Evolutionary conservation across 1,139 yeast genomes (phyloP), one percentile per base, ranked within the genome.

Genomic region (Eremothecium cymbalariae): DNA sequence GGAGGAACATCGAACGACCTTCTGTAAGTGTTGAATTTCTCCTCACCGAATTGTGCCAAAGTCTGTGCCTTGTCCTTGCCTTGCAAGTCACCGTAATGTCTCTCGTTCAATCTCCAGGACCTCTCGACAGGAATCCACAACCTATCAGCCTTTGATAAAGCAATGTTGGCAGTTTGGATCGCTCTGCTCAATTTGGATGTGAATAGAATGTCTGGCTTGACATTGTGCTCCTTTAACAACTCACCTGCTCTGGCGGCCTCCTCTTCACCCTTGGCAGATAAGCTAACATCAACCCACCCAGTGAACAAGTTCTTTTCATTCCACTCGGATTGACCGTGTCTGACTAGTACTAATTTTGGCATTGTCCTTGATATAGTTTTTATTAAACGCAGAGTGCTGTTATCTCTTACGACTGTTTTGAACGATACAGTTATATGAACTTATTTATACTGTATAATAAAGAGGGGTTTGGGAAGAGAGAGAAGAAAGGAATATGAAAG

Each of bases 241-340:
- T 77, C 88, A 65, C 97, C 98, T 50, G 96, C 98, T 64, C 83
- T 78, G 53, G 70, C 70, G 52, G 97, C 97, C 70, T 90, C 97
- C 63, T 79, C 72, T 63, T 72, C 75, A 65, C 97, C 97, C 53
- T 72, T 66, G 44, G 73, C 88, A 39, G 93, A 77, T 63, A 90
- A 77, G 62, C 75, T 73, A 50, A 85, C 94, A 64, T 88, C 97
- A 47, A 88, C 96, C 98, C 98, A 90, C 60, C 98, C 98, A 64
- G 97, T 88, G 79, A 90, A 90, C 55, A 88, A 74, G 76, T 90
- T 88, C 75, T 84, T 84, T 68, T 85, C 95, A 67, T 88, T 88
- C 96, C 96, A 88, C 66, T 84, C 96, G 68, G 95, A 83, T 74
- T 88, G 95, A 60, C 97, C 97, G 90, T 88, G 97, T 75, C 97